Evolutionary conservation across 2,329 filamentous ascomycete genomes (phyloP).

Genomic region (Boeremia exigua): DNA sequence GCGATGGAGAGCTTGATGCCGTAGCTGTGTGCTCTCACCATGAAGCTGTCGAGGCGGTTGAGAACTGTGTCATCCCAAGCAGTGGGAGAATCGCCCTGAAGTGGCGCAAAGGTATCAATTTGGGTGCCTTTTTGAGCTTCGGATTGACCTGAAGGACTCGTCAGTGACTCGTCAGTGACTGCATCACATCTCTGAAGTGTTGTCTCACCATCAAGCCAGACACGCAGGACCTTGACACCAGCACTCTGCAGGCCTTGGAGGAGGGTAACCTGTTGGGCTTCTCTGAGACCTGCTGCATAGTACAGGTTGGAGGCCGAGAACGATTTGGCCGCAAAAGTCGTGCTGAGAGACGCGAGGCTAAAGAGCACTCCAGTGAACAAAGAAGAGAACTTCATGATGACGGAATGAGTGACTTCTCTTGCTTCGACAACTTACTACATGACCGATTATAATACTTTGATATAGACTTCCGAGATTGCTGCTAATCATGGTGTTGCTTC

Average conservation of each 20-base stretch:
- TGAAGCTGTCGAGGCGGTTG: conserved; percentile 17
- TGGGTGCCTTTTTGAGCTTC: conserved; percentile 13
- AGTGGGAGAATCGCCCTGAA: conserved; percentile 13
- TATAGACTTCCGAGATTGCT: not conserved
- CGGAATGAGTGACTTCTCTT: not conserved
- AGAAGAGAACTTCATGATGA: conserved; percentile 4
- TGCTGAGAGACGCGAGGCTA: conserved; percentile 5
- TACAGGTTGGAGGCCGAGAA: conserved; percentile 15
- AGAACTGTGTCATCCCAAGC: conserved; percentile 16
- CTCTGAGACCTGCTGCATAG: conserved; percentile 12
- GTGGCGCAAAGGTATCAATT: conserved; percentile 7
- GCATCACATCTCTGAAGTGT: not conserved
- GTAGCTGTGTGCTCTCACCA: conserved; percentile 17
- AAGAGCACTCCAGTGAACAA: conserved; percentile 3
- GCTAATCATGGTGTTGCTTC: not conserved
- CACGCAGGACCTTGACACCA: conserved; percentile 14
- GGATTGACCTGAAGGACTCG: conserved; percentile 7
- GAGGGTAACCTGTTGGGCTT: conserved; percentile 2
- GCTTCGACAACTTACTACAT: not conserved
- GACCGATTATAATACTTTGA: not conserved
- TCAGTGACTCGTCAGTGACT: conserved; percentile 1
- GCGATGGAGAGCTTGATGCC: conserved; percentile 20
- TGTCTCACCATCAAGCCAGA: conserved; percentile 12
- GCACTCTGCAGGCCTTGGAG: conserved; percentile 13
- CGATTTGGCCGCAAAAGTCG: conserved; percentile 5